A percentile compares a stretch with the other conserved stretches of the same genome.
These are phyloP conservation scores for Podospora bellae-mahoneyi DNA, from an alignment of 495 filamentous ascomycete species.

Conservation along the genomic window DNA sequence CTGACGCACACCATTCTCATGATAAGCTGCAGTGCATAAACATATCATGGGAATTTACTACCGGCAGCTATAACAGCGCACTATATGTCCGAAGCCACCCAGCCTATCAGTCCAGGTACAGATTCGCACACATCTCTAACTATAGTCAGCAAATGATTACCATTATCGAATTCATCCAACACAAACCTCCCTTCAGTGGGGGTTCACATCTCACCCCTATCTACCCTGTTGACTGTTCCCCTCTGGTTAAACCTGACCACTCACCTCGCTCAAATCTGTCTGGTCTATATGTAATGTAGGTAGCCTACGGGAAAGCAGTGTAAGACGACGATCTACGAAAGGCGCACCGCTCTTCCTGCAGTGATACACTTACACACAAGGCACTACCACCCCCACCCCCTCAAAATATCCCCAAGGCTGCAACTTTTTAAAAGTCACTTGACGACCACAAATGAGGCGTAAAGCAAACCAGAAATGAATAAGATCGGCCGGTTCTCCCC, in stretches of 20 bases:
- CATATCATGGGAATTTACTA: background rate
- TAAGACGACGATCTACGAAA: background rate
- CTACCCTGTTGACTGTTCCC: background rate
- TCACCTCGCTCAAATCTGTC: background rate
- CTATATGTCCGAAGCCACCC: background rate
- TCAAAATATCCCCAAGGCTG: background rate
- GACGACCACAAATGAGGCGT: background rate
- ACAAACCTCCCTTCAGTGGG: conserved; percentile 2
- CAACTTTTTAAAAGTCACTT: background rate
- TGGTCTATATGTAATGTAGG: background rate
- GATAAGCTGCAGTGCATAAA: background rate
- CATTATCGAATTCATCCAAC: background rate
- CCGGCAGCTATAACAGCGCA: background rate
- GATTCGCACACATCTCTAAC: background rate
- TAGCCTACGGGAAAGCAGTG: background rate
- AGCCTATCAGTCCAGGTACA: background rate
- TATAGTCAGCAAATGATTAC: background rate
- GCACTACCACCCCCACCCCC: background rate
- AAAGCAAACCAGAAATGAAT: background rate
- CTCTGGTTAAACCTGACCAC: background rate
- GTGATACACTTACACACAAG: background rate
- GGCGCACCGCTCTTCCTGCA: background rate
- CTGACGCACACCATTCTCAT: conserved; percentile 14
- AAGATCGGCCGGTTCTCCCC: background rate
- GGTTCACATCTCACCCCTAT: background rate